Conservation (phyloP, 2,329 filamentous ascomycete species). For the Alternaria incomplexa region DNA sequence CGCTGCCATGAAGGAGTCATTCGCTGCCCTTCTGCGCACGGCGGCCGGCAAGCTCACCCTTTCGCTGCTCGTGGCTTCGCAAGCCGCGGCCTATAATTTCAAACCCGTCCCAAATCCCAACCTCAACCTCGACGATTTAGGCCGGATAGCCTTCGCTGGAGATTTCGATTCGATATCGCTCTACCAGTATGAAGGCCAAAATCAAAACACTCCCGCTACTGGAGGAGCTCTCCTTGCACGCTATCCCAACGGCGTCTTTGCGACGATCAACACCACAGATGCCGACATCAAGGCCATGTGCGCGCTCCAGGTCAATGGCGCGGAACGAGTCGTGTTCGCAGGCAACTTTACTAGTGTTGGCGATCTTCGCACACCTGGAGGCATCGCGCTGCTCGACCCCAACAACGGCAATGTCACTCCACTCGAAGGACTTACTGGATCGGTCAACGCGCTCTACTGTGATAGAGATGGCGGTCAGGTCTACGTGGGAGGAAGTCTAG, state of each 20-base stretch:
- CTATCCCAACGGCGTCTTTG: conserved; percentile 84
- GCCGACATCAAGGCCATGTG: conserved; percentile 91
- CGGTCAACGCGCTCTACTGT: conserved; percentile 82
- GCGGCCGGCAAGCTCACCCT: conserved; percentile 46
- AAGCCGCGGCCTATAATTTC: conserved; percentile 56
- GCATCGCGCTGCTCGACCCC: conserved; percentile 81
- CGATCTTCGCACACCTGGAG: conserved; percentile 73
- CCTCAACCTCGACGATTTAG: conserved; percentile 78
- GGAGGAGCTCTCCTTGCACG: conserved; percentile 83
- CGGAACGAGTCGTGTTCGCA: conserved; percentile 79
- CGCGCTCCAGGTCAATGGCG: conserved; percentile 72
- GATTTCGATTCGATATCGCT: conserved; percentile 92
- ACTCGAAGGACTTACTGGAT: conserved; percentile 81
- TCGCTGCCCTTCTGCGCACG: conserved; percentile 47
- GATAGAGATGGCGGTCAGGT: conserved; percentile 79
- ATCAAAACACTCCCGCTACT: conserved; percentile 66
- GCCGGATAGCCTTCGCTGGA: conserved; percentile 83
- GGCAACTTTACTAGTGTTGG: conserved; percentile 96
- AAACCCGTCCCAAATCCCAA: conserved; percentile 69
- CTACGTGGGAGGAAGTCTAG: conserved; percentile 89
- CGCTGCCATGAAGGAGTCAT: conserved; percentile 46
- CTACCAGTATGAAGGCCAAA: conserved; percentile 84
- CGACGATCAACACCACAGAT: conserved; percentile 76
- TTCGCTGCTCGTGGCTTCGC: conserved; percentile 41
- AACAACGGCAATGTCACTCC: conserved; percentile 72